Conservation (phyloP, 768 basidiomycete genomes). For the Ephemerocybe angulata region DNA sequence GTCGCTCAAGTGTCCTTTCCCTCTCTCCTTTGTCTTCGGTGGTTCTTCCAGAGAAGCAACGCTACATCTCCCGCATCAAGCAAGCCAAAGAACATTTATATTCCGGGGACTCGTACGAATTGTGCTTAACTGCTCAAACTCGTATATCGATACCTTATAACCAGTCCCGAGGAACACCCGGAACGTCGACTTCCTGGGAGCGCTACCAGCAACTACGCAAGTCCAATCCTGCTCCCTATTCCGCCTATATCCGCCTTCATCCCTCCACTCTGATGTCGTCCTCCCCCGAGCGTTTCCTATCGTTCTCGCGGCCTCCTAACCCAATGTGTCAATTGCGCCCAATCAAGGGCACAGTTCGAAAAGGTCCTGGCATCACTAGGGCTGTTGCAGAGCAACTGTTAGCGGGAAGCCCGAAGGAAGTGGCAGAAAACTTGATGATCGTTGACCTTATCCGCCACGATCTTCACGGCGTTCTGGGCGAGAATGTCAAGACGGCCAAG, state of each 20-base stretch:
- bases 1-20: constrained; percentile 1
- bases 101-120: constrained; percentile 88
- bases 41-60: constrained; percentile 50
- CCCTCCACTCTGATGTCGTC: constrained; percentile 79
- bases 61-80: constrained; percentile 68
- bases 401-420: constrained; percentile 75
- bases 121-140: constrained; percentile 82
- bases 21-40: constrained; percentile 25
- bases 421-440: constrained; percentile 98
- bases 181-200: constrained; percentile 58
- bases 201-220: constrained; percentile 68
- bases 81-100: constrained; percentile 70
- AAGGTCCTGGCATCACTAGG: constrained; percentile 59
- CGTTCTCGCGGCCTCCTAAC: constrained; percentile 62
- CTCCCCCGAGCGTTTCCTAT: constrained; percentile 90
- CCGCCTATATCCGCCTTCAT: constrained; percentile 73
- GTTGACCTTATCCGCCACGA: constrained; percentile 95
- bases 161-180: constrained; percentile 14
- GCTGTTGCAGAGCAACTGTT: constrained; percentile 62
- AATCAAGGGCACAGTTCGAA: constrained; percentile 89
- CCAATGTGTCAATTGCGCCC: constrained; percentile 80
- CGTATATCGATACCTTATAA: constrained; percentile 46
- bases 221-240: constrained; percentile 86
- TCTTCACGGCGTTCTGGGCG: constrained; percentile 78
- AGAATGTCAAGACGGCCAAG: constrained; percentile 76